Evolutionary conservation across 225 moss, liverwort and hornwort species (phyloP).

Genomic region (Asterella californica): DNA sequence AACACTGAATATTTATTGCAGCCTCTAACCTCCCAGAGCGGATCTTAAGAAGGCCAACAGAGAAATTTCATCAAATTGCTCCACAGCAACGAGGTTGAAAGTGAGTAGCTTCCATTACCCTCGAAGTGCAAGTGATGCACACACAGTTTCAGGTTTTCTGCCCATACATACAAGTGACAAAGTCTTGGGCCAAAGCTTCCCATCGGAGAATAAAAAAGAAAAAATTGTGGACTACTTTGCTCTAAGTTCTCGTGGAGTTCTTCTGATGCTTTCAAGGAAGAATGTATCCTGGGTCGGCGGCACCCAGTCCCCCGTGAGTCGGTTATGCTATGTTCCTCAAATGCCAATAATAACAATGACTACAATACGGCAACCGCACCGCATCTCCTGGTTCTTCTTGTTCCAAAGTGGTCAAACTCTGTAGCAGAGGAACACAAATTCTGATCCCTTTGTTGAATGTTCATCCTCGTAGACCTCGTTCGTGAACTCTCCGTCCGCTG

Average conservation of each 20-base stretch:
- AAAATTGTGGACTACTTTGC: constrained; percentile 9
- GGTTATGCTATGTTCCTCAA: constrained; percentile 3
- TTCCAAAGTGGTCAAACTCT: not conserved
- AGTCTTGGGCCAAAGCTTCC: constrained; percentile 2
- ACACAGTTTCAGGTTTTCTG: not conserved
- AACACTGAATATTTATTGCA: constrained; percentile 7
- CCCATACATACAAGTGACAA: constrained; percentile 1
- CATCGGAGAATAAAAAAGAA: too few relatives aligned
- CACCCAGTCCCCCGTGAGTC: not conserved
- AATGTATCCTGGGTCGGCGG: constrained; percentile 8
- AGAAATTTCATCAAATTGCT: constrained; percentile 14
- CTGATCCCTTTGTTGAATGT: not conserved
- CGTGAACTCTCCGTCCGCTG: not conserved
- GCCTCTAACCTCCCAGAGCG: not conserved
- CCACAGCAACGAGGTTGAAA: constrained; percentile 1
- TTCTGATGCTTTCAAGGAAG: not conserved
- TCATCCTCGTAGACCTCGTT: constrained; percentile 4
- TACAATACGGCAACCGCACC: constrained; percentile 1
- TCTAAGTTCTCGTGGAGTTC: not conserved
- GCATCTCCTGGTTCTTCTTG: not conserved
- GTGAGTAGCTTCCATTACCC: constrained; percentile 2
- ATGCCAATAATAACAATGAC: not conserved
- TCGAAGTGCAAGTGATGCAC: not conserved
- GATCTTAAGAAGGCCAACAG: not conserved
- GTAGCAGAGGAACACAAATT: not conserved